A percentile compares a stretch with the other conserved stretches of the same genome.
Conservation (phyloP, 371 early-diverging fungal genomes). For the Mucor racemosus region DNA sequence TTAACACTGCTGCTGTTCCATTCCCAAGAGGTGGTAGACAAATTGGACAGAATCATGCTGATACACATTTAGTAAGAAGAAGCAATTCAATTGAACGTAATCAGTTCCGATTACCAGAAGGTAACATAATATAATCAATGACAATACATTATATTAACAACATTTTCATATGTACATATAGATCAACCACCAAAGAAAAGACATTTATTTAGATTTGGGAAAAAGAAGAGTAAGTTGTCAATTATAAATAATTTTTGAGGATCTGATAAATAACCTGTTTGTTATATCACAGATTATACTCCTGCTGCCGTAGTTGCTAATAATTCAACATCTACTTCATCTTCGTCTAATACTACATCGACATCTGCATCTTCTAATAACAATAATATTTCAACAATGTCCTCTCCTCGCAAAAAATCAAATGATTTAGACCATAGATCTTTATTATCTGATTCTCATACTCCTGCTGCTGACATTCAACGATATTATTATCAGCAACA, state of each 20-base stretch:
- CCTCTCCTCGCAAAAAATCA: slow-evolving; percentile 33
- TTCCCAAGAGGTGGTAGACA: slow-evolving; percentile 51
- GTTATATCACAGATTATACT: not conserved
- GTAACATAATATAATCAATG: slow-evolving; percentile 1
- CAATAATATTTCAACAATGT: slow-evolving; percentile 2
- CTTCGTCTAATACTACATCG: slow-evolving; percentile 15
- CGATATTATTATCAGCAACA: slow-evolving; percentile 22
- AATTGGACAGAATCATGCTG: slow-evolving; percentile 19
- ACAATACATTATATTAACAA: not conserved
- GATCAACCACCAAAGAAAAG: slow-evolving; percentile 28
- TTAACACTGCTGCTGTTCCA: slow-evolving; percentile 28
- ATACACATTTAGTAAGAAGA: slow-evolving; percentile 17
- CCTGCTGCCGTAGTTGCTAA: not conserved
- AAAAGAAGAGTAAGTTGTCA: slow-evolving; percentile 41
- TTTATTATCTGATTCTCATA: not conserved
- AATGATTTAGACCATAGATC: slow-evolving; percentile 24
- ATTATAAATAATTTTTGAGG: not conserved
- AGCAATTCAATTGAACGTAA: slow-evolving; percentile 31
- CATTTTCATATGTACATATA: slow-evolving; percentile 1
- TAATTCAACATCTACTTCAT: slow-evolving; percentile 2
- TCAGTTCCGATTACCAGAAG: slow-evolving; percentile 12
- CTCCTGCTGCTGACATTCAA: slow-evolving; percentile 28
- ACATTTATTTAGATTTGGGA: slow-evolving; percentile 38
- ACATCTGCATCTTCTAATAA: slow-evolving; percentile 6
- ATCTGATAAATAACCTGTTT: not conserved